These are phyloP conservation scores for Nothophoma quercina DNA, from an alignment of 2,329 filamentous ascomycete genomes.

Conservation along the genomic window DNA sequence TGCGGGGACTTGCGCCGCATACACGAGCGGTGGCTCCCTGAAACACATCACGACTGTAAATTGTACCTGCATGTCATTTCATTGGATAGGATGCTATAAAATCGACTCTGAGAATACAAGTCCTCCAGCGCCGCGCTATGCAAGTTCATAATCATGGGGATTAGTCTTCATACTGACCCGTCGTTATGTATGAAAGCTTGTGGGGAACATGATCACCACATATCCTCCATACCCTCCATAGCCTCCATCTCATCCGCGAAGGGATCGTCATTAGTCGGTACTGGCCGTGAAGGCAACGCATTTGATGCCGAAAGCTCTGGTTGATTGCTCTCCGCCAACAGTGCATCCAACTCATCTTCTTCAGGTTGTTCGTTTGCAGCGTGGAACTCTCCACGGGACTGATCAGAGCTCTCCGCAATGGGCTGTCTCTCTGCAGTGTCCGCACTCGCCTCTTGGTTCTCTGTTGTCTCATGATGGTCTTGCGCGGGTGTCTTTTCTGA, in stretches of 20 bases:
- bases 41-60: neutral
- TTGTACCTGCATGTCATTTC: neutral
- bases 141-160: constrained; percentile 6
- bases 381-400: constrained; percentile 20
- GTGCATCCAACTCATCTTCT: constrained; percentile 61
- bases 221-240: constrained; percentile 49
- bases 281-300: constrained; percentile 18
- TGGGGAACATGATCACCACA: constrained; percentile 36
- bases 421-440: constrained; percentile 1
- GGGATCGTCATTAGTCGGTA: constrained; percentile 35
- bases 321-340: constrained; percentile 59
- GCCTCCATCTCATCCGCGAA: constrained; percentile 52
- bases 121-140: constrained; percentile 38
- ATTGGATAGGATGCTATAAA: too few relatives aligned
- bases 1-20: constrained; percentile 8
- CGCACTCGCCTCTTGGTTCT: constrained; percentile 14
- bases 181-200: neutral
- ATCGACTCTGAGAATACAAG: neutral
- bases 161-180: neutral
- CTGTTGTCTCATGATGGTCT: constrained; percentile 18
- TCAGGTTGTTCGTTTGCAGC: constrained; percentile 52
- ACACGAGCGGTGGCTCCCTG: constrained; percentile 1
- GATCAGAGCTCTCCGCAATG: neutral
- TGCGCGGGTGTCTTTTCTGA: constrained; percentile 2
- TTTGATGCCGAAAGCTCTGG: constrained; percentile 13